These are phyloP conservation scores for Tylopilus intermedius DNA, from an alignment of 768 basidiomycete genomes.

Conservation along the genomic window DNA sequence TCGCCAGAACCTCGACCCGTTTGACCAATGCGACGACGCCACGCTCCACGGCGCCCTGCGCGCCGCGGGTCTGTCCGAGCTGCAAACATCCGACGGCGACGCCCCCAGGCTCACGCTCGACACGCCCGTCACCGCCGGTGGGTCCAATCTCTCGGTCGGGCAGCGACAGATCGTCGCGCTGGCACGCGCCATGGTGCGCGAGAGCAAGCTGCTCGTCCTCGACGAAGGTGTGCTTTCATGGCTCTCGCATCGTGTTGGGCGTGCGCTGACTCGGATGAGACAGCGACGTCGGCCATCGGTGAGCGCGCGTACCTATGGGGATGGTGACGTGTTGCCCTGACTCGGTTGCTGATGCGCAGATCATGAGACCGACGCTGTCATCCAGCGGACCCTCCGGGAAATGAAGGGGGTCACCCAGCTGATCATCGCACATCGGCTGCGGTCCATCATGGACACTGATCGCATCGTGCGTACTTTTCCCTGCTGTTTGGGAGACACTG, in stretches of 20 bases:
- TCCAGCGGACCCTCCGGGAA: not conserved
- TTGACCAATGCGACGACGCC: constrained; percentile 43
- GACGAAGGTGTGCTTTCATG: constrained; percentile 32
- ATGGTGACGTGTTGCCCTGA: not conserved
- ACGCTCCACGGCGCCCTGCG: no score
- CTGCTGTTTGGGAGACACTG: no score
- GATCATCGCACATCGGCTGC: not conserved
- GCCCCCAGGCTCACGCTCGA: constrained; percentile 37
- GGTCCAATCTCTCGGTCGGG: constrained; percentile 36
- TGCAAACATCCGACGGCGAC: not conserved
- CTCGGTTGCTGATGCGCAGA: not conserved
- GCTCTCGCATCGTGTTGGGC: no score
- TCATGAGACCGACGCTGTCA: not conserved
- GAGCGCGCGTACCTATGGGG: not conserved
- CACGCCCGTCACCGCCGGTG: constrained; percentile 42
- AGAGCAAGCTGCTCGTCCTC: constrained; percentile 42
- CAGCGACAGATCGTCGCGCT: constrained; percentile 47
- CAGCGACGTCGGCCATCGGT: constrained; percentile 14
- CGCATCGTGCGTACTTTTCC: not conserved
- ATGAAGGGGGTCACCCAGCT: not conserved
- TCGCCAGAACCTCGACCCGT: constrained; percentile 48
- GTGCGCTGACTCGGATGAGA: no score
- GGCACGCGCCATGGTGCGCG: constrained; percentile 37
- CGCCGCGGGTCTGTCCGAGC: no score
- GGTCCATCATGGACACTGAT: not conserved